Evolutionary conservation across 2,329 filamentous ascomycete genomes (phyloP).

Genomic region (Trichoderma sp.): DNA sequence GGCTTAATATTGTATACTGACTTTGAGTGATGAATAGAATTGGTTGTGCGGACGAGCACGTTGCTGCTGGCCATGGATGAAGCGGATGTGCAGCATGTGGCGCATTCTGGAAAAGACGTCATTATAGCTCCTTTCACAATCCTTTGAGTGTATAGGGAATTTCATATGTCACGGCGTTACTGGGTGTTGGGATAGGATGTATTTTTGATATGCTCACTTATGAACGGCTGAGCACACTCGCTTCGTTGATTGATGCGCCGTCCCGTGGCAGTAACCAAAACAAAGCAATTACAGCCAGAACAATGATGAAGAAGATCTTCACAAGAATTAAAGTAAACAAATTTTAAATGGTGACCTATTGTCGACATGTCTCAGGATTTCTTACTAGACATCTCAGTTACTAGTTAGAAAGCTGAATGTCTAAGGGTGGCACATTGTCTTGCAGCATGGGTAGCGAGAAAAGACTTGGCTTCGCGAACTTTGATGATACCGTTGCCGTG

Average conservation of each 20-base stretch:
- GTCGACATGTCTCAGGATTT: constrained; percentile 1
- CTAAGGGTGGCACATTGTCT: constrained; percentile 8
- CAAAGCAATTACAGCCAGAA: background rate
- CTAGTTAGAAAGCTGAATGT: background rate
- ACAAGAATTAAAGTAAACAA: background rate
- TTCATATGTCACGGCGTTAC: background rate
- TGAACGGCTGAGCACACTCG: background rate
- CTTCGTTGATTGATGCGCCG: background rate
- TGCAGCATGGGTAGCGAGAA: background rate
- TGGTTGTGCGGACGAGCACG: constrained; percentile 66
- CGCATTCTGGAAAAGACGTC: constrained; percentile 66
- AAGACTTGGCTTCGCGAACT: background rate
- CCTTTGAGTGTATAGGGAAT: background rate
- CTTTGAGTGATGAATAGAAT: constrained; percentile 52
- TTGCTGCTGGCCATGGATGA: constrained; percentile 69
- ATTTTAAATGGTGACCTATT: background rate
- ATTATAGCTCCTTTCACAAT: constrained; percentile 58
- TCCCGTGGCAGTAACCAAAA: background rate
- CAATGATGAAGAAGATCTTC: background rate
- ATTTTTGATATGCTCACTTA: background rate
- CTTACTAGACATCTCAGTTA: constrained; percentile 4
- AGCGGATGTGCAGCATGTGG: constrained; percentile 62
- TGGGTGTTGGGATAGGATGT: background rate
- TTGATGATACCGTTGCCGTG: background rate
- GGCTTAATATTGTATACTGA: background rate